Conservation (phyloP, 2,329 filamentous ascomycete genomes). For the Diaporthe citri region DNA sequence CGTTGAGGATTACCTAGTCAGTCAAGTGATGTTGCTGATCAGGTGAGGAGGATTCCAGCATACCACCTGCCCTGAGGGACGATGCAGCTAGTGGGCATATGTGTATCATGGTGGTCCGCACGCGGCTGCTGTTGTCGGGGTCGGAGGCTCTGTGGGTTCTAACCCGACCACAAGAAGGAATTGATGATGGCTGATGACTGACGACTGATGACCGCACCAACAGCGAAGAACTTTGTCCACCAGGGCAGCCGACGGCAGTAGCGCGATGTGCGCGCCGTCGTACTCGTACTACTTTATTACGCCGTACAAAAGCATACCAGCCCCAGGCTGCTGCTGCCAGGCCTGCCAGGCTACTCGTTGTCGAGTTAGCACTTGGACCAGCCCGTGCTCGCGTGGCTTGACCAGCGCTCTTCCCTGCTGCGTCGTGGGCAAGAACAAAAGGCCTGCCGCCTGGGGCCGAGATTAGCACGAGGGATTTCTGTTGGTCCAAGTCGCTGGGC, state of each 20-base stretch:
- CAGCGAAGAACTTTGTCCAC: background rate
- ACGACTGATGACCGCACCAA: background rate
- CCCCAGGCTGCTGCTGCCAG: background rate
- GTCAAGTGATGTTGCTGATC: slow-evolving; percentile 6
- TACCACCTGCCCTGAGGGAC: background rate
- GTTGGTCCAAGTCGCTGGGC: slow-evolving; percentile 25
- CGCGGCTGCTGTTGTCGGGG: background rate
- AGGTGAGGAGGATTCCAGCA: slow-evolving; percentile 16
- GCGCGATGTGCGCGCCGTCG: slow-evolving; percentile 6
- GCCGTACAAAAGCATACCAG: background rate
- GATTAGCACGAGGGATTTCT: slow-evolving; percentile 27
- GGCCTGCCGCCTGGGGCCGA: slow-evolving; percentile 12
- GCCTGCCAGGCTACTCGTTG: background rate
- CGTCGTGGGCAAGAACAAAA: slow-evolving; percentile 10
- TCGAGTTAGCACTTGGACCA: slow-evolving; percentile 21
- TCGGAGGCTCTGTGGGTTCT: background rate
- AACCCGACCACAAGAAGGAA: background rate
- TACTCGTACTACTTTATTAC: slow-evolving; percentile 6
- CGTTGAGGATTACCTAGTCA: background rate
- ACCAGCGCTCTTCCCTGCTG: slow-evolving; percentile 25
- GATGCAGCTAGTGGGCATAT: background rate
- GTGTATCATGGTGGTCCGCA: background rate
- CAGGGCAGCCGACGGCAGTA: background rate
- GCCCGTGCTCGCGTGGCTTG: slow-evolving; percentile 24
- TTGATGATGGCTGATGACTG: background rate